A percentile compares a stretch with the other conserved stretches of the same genome.
phyloP scores from a whole-genome alignment of 2,329 filamentous ascomycete genomes.

The Cadophora gregata region DNA sequence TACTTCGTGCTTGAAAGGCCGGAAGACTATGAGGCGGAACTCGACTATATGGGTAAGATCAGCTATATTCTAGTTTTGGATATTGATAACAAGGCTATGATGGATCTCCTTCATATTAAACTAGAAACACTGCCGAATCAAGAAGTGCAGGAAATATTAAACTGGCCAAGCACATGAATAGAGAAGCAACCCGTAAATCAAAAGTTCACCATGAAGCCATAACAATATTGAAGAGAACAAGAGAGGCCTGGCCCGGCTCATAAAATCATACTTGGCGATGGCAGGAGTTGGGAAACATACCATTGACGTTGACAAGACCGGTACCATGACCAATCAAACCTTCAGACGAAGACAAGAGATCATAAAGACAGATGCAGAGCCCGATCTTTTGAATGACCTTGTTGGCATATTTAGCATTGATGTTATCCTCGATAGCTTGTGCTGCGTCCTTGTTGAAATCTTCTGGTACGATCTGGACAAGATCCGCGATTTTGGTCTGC shows the following conservation, averaged over 20 bases:
- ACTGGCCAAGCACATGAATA: no score
- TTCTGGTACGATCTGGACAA: slow-evolving; percentile 89
- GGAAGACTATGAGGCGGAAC: slow-evolving; percentile 91
- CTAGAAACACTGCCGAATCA: no score
- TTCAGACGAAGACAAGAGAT: slow-evolving; percentile 87
- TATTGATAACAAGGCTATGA: no score
- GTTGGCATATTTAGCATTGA: slow-evolving; percentile 96
- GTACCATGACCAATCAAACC: slow-evolving; percentile 92
- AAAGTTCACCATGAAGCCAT: no score
- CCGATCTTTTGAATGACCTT: slow-evolving; percentile 94
- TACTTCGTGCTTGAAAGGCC: slow-evolving; percentile 94
- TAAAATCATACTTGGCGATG: no score
- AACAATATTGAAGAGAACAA: no score
- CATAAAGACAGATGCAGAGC: slow-evolving; percentile 91
- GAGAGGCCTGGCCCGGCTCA: no score
- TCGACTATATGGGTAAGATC: slow-evolving; percentile 65
- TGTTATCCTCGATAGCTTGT: slow-evolving; percentile 91
- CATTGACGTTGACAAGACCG: slow-evolving; percentile 92
- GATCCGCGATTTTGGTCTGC: slow-evolving; percentile 90
- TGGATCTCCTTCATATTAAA: no score
- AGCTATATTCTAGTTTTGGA: no score
- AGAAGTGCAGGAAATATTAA: background rate
- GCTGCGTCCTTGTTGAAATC: slow-evolving; percentile 85
- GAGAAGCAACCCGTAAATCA: no score
- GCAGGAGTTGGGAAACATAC: slow-evolving; percentile 52